These are phyloP conservation scores for Leishmania martiniquensis DNA, from an alignment of 208 protist genomes.

Conservation along the genomic window DNA sequence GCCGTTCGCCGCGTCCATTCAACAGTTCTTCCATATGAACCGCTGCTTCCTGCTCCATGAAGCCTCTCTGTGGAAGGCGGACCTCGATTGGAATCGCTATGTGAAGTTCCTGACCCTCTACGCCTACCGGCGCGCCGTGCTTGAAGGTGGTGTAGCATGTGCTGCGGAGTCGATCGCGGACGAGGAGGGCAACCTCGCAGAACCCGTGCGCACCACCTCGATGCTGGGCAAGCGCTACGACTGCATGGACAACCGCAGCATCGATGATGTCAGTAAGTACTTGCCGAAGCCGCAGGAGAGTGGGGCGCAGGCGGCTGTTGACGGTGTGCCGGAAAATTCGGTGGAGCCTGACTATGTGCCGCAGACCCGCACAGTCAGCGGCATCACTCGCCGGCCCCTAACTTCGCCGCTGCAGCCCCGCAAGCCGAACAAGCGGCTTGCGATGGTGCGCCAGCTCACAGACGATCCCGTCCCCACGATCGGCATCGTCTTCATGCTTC, in stretches of 20 bases:
- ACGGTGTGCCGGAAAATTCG: not conserved
- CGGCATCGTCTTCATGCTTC: slow-evolving; percentile 73
- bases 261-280: slow-evolving; percentile 38
- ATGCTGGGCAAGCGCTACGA: slow-evolving; percentile 69
- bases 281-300: slow-evolving; percentile 40
- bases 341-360: not conserved
- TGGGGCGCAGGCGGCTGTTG: not conserved
- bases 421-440: slow-evolving; percentile 33
- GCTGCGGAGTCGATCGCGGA: slow-evolving; percentile 52
- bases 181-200: slow-evolving; percentile 45
- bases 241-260: slow-evolving; percentile 42
- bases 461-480: slow-evolving; percentile 74
- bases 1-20: slow-evolving; percentile 45
- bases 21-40: slow-evolving; percentile 59
- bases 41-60: slow-evolving; percentile 55
- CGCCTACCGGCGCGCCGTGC: slow-evolving; percentile 48
- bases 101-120: slow-evolving; percentile 89
- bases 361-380: slow-evolving; percentile 9
- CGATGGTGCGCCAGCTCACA: slow-evolving; percentile 33
- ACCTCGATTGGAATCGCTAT: slow-evolving; percentile 76
- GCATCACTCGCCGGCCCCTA: slow-evolving; percentile 11
- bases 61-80: slow-evolving; percentile 33
- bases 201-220: slow-evolving; percentile 39
- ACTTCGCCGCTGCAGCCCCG: slow-evolving; percentile 18
- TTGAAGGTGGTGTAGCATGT: slow-evolving; percentile 31